Evolutionary conservation across 164 flowering plant species (phyloP), one percentile per base, ranked within the genome.

Genomic region (Vitis vinifera): DNA sequence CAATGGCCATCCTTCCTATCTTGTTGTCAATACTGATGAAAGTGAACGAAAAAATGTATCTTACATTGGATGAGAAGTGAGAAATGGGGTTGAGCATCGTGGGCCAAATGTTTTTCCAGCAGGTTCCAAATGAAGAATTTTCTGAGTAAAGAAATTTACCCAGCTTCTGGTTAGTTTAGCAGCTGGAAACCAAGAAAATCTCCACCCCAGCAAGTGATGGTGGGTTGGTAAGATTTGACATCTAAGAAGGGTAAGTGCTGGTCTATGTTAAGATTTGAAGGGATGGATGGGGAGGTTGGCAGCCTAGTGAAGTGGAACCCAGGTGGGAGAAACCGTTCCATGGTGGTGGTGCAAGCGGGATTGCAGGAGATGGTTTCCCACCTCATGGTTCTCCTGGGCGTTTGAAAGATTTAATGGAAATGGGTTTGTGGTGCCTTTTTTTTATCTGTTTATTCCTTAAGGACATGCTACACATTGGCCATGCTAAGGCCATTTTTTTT

Each of bases 1-100:
- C 63, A 96, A 92, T 76, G 98, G 97, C 14, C 97, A 97, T 61
- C 98, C 98, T 68, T 91, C 96, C 15, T 95, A 92, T 73, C 93
- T 95, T 76, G 98, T 95, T 71, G 98, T 92, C 19, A 95, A 95
- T 82, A 98, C 99, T 66, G 99, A 95, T 83, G 99, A 95, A 81
- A 95, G 98, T 90, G 99, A 95, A 75, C 99, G n/a, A 3, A 10
- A 76, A 69, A 67, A 62, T 66, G 73, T 70, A 85, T 37, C 97
- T 94, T 1, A 69, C 71, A 13, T 67, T 90, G 27, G 93, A 89
- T 63, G 96, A 89, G 80, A 79, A 81, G 76, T 85, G 80, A 68
- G 84, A 77, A 44, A 83, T 92, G 90, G 79, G 76, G 0, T 61
- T 70, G 1, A 79, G 72, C 3, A 63, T 76, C 9, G 97, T 93